A percentile compares a stretch with the other conserved stretches of the same genome.
These are phyloP conservation scores for Paradendryphiella salina DNA, from an alignment of 2,329 filamentous ascomycete genomes.

Conservation along the genomic window DNA sequence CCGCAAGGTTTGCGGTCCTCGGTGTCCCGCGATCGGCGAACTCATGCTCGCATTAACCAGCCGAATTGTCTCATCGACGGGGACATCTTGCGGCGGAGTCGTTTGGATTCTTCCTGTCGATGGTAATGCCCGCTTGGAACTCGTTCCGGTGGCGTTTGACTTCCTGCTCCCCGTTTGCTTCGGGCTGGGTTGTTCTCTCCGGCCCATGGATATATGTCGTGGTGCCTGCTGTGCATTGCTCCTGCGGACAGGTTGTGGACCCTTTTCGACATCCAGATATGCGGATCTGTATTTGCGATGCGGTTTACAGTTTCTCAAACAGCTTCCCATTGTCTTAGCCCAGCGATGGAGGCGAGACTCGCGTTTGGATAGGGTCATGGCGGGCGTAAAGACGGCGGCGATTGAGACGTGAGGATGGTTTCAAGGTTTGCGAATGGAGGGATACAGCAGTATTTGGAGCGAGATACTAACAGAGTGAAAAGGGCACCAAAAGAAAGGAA, in stretches of 20 bases:
- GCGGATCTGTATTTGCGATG: constrained; percentile 5
- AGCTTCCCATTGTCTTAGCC: constrained; percentile 9
- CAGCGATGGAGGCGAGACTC: constrained; percentile 5
- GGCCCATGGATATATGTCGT: background rate
- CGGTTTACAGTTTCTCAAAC: constrained; percentile 4
- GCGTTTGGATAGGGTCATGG: constrained; percentile 2
- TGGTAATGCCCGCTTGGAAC: constrained; percentile 4
- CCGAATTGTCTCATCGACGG: constrained; percentile 7
- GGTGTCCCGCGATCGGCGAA: constrained; percentile 4
- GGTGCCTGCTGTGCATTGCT: background rate
- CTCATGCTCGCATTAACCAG: constrained; percentile 8
- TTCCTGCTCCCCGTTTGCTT: background rate
- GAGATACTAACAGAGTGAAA: background rate
- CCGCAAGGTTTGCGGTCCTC: background rate
- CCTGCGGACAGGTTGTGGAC: background rate
- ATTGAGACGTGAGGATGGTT: background rate
- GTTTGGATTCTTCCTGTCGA: constrained; percentile 5
- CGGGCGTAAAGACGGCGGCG: background rate
- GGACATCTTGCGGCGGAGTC: background rate
- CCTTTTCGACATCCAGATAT: background rate
- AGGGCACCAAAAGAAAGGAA: background rate
- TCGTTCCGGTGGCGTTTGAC: background rate
- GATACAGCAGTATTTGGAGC: background rate
- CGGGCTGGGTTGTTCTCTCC: background rate
- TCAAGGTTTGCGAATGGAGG: background rate